Conservation (phyloP, 441 rosid genomes). For the Arabidopsis lyrata region DNA sequence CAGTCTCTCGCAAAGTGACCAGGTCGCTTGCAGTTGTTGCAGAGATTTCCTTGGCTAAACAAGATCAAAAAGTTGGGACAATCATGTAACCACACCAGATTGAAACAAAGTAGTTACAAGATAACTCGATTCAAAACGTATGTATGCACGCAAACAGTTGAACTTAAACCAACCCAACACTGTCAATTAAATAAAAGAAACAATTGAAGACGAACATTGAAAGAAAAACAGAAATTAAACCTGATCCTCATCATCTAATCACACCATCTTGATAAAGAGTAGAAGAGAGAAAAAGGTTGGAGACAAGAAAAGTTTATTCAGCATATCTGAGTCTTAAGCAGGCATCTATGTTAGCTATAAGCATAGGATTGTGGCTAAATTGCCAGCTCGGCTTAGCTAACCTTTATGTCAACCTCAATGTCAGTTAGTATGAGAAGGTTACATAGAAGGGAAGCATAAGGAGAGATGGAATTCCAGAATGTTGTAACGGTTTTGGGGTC, state of each 20-base stretch:
- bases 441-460: slow-evolving; percentile 5
- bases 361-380: slow-evolving; percentile 5
- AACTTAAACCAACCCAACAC: slow-evolving; percentile 17
- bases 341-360: background rate
- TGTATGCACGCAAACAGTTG: slow-evolving; percentile 18
- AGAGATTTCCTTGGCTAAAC: slow-evolving; percentile 80
- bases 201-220: background rate
- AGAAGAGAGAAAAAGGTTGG: slow-evolving; percentile 19
- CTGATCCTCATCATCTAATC: background rate
- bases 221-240: background rate
- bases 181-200: slow-evolving; percentile 8
- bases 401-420: background rate
- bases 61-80: slow-evolving; percentile 19
- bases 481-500: background rate
- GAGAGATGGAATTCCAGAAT: too few species aligned
- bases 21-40: slow-evolving; percentile 97
- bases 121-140: slow-evolving; percentile 10
- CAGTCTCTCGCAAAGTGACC: slow-evolving; percentile 98
- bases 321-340: background rate
- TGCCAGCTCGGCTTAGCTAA: slow-evolving; percentile 7
- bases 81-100: background rate
- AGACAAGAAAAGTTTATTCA: slow-evolving; percentile 4
- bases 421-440: slow-evolving; percentile 1
- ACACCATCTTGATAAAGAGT: slow-evolving; percentile 7
- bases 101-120: slow-evolving; percentile 7